Conservation (phyloP, 208 protist genomes). For the Strigomonas culicis region DNA sequence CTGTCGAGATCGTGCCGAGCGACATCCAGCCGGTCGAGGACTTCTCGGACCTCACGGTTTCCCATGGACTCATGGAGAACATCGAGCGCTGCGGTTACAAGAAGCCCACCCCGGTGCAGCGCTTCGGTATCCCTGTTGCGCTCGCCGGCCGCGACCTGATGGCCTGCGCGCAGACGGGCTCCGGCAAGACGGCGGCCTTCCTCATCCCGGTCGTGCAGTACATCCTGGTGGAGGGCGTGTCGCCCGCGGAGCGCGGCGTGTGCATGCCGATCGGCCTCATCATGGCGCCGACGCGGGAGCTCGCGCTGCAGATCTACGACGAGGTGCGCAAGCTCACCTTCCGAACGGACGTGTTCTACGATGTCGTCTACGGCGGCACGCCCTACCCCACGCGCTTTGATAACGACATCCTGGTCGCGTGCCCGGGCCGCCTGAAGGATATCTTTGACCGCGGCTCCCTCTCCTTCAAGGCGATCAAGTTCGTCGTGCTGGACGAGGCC, state of each 20-base stretch:
- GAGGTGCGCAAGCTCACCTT: constrained; percentile 96
- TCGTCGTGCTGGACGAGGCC: constrained; percentile 97
- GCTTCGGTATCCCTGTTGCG: constrained; percentile 95
- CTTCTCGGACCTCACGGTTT: constrained; percentile 86
- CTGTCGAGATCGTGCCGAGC: constrained; percentile 79
- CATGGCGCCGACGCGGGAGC: constrained; percentile 95
- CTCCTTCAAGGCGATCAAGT: constrained; percentile 86
- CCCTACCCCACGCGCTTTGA: constrained; percentile 92
- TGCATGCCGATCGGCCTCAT: constrained; percentile 84
- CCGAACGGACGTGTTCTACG: constrained; percentile 88
- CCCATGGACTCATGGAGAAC: constrained; percentile 89
- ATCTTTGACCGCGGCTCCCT: constrained; percentile 81
- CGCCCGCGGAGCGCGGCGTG: constrained; percentile 45
- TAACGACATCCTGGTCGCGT: constrained; percentile 93
- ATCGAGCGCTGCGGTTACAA: constrained; percentile 94
- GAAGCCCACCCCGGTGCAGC: constrained; percentile 98
- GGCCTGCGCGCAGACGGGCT: constrained; percentile 98
- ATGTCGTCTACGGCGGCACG: constrained; percentile 97
- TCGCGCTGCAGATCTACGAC: constrained; percentile 96
- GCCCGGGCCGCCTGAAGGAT: constrained; percentile 88
- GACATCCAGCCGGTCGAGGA: constrained; percentile 64
- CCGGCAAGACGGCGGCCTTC: constrained; percentile 98
- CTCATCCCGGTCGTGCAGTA: constrained; percentile 96
- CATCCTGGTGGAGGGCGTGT: constrained; percentile 89
- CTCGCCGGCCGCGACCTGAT: constrained; percentile 94